Conservation (phyloP, 1,139 yeast species). For the Eremothecium gossypii region DNA sequence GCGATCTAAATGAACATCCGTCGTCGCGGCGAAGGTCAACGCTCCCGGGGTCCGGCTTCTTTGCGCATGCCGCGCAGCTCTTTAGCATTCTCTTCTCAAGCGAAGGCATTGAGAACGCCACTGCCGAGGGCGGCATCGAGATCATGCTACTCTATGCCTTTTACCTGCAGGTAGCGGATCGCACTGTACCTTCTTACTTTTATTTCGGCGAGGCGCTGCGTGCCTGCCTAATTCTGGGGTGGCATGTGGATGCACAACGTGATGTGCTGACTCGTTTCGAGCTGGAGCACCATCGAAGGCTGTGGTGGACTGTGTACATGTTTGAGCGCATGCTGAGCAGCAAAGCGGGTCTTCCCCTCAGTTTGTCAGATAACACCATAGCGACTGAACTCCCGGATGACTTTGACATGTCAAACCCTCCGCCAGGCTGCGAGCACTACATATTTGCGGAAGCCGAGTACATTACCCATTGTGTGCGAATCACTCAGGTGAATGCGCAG, state of each 20-base stretch:
- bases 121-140: conserved; percentile 77
- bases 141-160: conserved; percentile 69
- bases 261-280: conserved; percentile 55
- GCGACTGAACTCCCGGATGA: conserved; percentile 70
- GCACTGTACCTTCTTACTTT: conserved; percentile 73
- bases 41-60: conserved; percentile 68
- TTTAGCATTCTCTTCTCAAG: conserved; percentile 69
- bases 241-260: conserved; percentile 77
- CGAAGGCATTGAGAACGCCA: conserved; percentile 69
- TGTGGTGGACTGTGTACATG: conserved; percentile 93
- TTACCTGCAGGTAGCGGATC: conserved; percentile 76
- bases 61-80: conserved; percentile 64
- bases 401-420: conserved; percentile 51
- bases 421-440: conserved; percentile 51
- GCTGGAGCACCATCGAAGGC: conserved; percentile 68
- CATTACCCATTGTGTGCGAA: conserved; percentile 68
- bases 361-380: conserved; percentile 71
- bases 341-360: conserved; percentile 74
- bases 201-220: conserved; percentile 73
- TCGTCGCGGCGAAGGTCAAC: conserved; percentile 32
- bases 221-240: conserved; percentile 64
- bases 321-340: conserved; percentile 79
- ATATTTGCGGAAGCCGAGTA: conserved; percentile 77
- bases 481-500: conserved; percentile 71
- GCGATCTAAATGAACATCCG: conserved; percentile 28